Percentiles rank a stretch among this genome's conserved stretches.
phyloP scores from a whole-genome alignment of 139 green algal genomes.

The Chlamydomonas schloesseri region DNA sequence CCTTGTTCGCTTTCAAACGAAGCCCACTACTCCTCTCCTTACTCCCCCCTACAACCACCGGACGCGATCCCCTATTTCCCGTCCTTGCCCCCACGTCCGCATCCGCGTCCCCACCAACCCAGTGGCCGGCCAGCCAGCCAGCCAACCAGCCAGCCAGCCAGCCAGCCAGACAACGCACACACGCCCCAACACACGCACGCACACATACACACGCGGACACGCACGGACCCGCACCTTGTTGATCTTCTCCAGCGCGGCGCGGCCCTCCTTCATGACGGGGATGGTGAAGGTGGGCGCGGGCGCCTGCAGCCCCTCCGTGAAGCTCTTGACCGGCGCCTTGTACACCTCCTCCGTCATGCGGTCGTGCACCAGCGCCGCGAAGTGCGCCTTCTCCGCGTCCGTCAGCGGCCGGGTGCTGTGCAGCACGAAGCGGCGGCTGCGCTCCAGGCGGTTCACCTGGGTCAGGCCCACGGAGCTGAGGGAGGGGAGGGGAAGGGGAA shows the following conservation, averaged over 20 bases:
- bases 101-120: no score
- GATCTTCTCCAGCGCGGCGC: slow-evolving; percentile 86
- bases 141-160: no score
- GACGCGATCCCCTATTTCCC: no score
- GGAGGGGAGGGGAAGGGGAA: no score
- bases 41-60: no score
- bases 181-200: no score
- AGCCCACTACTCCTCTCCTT: no score
- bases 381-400: slow-evolving; percentile 50
- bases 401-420: slow-evolving; percentile 60
- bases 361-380: slow-evolving; percentile 91
- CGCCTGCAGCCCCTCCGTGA: slow-evolving; percentile 60
- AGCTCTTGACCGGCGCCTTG: slow-evolving; percentile 75
- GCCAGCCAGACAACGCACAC: no score
- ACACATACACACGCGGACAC: no score
- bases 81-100: not conserved
- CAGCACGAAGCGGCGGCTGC: slow-evolving; percentile 82
- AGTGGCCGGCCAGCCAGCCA: no score
- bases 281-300: slow-evolving; percentile 84
- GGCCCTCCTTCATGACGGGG: slow-evolving; percentile 86
- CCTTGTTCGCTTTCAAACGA: no score
- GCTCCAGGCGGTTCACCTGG: slow-evolving; percentile 89
- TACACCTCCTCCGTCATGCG: slow-evolving; percentile 99
- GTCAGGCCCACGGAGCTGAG: slow-evolving; percentile 80
- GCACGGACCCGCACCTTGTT: slow-evolving; percentile 72